Conservation (phyloP, 106 monocot genomes). For the Allium sativum region DNA sequence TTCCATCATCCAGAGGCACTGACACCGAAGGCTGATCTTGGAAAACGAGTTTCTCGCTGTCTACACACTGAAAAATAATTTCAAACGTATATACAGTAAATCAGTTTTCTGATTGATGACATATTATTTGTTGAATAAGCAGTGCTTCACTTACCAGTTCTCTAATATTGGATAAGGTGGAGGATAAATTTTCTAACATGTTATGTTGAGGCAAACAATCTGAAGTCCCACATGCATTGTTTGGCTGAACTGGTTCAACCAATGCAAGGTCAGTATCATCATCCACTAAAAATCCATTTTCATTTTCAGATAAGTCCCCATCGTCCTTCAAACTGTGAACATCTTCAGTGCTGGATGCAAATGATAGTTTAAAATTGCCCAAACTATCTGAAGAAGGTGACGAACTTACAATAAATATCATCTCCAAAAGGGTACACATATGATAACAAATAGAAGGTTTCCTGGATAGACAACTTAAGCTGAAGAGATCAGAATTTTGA, state of each 20-base stretch:
- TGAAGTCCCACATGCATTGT: slow-evolving; percentile 5
- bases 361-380: slow-evolving; percentile 43
- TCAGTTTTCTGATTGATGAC: neutral
- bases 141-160: slow-evolving; percentile 28
- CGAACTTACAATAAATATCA: slow-evolving; percentile 1
- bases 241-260: slow-evolving; percentile 11
- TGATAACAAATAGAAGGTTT: no score
- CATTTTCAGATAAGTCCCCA: slow-evolving; percentile 19
- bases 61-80: slow-evolving; percentile 16
- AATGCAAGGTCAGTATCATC: neutral
- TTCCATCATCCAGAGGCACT: slow-evolving; percentile 20
- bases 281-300: slow-evolving; percentile 56
- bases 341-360: slow-evolving; percentile 14
- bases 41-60: slow-evolving; percentile 27
- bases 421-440: neutral
- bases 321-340: slow-evolving; percentile 5
- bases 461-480: no score
- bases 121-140: neutral
- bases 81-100: neutral
- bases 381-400: neutral
- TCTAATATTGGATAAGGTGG: slow-evolving; percentile 19
- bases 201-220: slow-evolving; percentile 10
- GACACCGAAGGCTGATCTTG: slow-evolving; percentile 33
- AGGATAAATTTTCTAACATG: slow-evolving; percentile 20
- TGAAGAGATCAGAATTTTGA: no score